Evolutionary conservation across 2,329 filamentous ascomycete species (phyloP).

Genomic region (Helotiales sp.): DNA sequence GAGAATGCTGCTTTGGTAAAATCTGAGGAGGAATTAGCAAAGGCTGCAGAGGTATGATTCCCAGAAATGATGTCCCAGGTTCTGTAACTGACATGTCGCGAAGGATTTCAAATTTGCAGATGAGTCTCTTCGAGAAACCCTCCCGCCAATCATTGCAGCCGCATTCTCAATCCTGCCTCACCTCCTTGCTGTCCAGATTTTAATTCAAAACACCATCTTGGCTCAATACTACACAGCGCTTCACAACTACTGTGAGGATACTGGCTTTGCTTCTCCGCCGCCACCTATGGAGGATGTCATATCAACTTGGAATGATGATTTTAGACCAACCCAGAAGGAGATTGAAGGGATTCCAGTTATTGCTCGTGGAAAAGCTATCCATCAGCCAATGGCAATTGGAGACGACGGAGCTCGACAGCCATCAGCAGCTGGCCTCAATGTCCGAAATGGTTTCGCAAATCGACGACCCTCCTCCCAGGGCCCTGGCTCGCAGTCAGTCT

Average conservation of each 20-base stretch:
- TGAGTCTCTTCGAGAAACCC: constrained; percentile 70
- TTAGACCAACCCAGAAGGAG: constrained; percentile 67
- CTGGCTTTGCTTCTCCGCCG: constrained; percentile 72
- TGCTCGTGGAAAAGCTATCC: constrained; percentile 68
- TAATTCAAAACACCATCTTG: constrained; percentile 78
- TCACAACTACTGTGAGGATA: constrained; percentile 72
- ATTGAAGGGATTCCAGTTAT: constrained; percentile 69
- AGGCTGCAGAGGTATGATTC: constrained; percentile 63
- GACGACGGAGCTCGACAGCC: constrained; percentile 40
- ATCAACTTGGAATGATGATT: constrained; percentile 66
- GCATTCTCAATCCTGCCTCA: constrained; percentile 76
- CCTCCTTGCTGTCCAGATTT: constrained; percentile 71
- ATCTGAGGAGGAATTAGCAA: constrained; percentile 71
- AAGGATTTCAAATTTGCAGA: constrained; percentile 78
- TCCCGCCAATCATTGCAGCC: constrained; percentile 73
- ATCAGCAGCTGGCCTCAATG: constrained; percentile 38
- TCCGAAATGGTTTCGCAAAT: constrained; percentile 48
- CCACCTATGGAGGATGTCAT: constrained; percentile 76
- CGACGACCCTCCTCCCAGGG: constrained; percentile 50
- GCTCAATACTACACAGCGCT: constrained; percentile 79
- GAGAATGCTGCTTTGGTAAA: constrained; percentile 75
- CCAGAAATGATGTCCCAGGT: constrained; percentile 19
- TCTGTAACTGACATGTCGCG: constrained; percentile 21
- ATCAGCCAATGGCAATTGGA: constrained; percentile 52
- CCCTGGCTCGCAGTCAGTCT: constrained; percentile 25